Evolutionary conservation across 1,284 basidiomycete species (phyloP), one percentile per base, ranked within the genome.

Genomic region (Heliocybe sulcata): DNA sequence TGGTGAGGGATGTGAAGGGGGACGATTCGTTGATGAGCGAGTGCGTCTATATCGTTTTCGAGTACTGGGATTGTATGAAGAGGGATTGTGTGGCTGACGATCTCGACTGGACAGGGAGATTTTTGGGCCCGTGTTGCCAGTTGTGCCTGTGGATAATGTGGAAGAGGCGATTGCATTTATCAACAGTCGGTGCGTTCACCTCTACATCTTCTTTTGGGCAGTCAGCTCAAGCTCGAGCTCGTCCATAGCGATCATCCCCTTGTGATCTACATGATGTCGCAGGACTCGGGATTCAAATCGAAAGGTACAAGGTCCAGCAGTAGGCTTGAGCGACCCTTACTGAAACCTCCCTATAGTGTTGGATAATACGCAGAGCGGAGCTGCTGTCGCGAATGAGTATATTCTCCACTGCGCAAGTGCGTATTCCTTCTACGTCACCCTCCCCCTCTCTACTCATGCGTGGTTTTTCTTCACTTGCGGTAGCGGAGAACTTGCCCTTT

Each of bases 21-120:
- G 81, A 83, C 57, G 90, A 94, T 66, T 80, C 80, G 1, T 65
- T 94, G 59, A 82, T 94, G 82, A 78, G 81, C 68, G 86, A 94
- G 84, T 87, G 59, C 50, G 80, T 72, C n/a, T n/a, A n/a, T 8
- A 51, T 54, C 2, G 14, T 42, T 56, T 12, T 52, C 25, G 14
- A 29, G 49, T 22, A 11, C 10, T 47, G 45, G 49, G 20, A 25
- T 12, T 51, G 49, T 9, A 23, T 51, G 20, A n/a, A n/a, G n/a
- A n/a, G n/a, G n/a, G n/a, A n/a, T 20, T 23, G 35, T 54, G 35
- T 23, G n/a, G 23, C 9, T 35, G 27, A 6, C 12, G n/a, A n/a
- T n/a, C n/a, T n/a, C n/a, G n/a, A n/a, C n/a, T n/a, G 26, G 29
- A 14, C 51, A 72, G 69, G 27, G 71, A 73, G 59, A 67, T 73